Evolutionary conservation across 2,329 filamentous ascomycete genomes (phyloP), one percentile per base, ranked within the genome.

Genomic region (Penicillium psychrosexuale): DNA sequence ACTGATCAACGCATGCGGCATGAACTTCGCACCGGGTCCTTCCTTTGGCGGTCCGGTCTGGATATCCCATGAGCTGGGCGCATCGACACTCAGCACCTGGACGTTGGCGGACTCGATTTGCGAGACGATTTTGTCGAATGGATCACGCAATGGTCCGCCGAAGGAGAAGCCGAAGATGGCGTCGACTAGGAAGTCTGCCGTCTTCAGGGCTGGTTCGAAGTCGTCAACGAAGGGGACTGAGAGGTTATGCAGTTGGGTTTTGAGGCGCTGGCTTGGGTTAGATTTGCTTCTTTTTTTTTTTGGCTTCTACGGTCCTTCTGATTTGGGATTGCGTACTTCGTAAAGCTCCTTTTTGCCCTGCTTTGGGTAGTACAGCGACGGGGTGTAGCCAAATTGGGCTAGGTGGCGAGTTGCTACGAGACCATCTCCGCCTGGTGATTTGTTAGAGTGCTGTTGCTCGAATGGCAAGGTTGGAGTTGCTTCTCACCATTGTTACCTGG

Each of bases 161-260:
- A 99, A 99, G 57, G 89, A 94, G 77, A 99, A 99, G 8, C 90
- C 91, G 69, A 99, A 99, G 59, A 99, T 90, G 9, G 94, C 91
- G 73, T 99, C 94, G 55, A 99, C 79, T 50, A 99, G 77, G 62
- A 96, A 89, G 69, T 97, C 88, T 2, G 88, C 82, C 50, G 84
- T 79, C 43, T 79, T 75, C 7, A 96, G 71, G 5, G 89, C 87
- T 5, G 76, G 64, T 2, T 80, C 70, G 65, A 97, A 96, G 72
- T 97, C 90, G 15, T 90, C 82, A 15, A 87, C 87, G 71, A 97
- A 96, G 1, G 90, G 89, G 28, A 99, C 80, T 11, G 87, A 81
- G 52, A 97, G 84, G 68, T 93, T 88, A 66, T 88, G 83, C 8
- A 97, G 84, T 75, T 99, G 94, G 61, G 85, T 94, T 61, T 85